A percentile compares a stretch with the other conserved stretches of the same genome.
Evolutionary conservation across 2,329 filamentous ascomycete species (phyloP).

Genomic region (Colletotrichum tofieldiae): DNA sequence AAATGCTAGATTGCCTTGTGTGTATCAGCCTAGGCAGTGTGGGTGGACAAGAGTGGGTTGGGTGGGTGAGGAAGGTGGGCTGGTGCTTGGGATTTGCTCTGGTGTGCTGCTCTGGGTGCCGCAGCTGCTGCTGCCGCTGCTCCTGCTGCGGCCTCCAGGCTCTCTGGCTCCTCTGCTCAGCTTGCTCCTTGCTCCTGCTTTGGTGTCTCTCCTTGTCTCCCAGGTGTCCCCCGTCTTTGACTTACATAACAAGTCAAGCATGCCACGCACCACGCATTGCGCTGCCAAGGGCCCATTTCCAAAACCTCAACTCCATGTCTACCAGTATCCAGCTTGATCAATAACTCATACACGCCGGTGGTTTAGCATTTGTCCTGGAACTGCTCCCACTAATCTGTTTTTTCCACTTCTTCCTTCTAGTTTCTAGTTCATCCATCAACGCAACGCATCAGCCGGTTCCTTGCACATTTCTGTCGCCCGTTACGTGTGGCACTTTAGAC

Average conservation of each 20-base stretch:
- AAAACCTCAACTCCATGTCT: slow-evolving; percentile 42
- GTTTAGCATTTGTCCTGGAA: slow-evolving; percentile 11
- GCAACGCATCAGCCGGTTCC: background rate
- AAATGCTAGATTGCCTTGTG: slow-evolving; percentile 20
- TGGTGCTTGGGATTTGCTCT: slow-evolving; percentile 22
- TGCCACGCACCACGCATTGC: slow-evolving; percentile 42
- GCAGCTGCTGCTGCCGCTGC: background rate
- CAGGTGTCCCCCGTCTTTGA: slow-evolving; percentile 39
- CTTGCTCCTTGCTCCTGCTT: slow-evolving; percentile 8
- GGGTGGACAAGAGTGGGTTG: slow-evolving; percentile 32
- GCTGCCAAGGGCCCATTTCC: slow-evolving; percentile 36
- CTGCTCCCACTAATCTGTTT: slow-evolving; percentile 16
- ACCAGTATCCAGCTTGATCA: slow-evolving; percentile 37
- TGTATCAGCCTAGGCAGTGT: slow-evolving; percentile 24
- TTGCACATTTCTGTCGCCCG: slow-evolving; percentile 10
- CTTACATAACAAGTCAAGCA: slow-evolving; percentile 44
- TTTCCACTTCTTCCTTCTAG: slow-evolving; percentile 26
- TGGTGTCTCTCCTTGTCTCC: slow-evolving; percentile 36
- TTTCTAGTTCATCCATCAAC: slow-evolving; percentile 18
- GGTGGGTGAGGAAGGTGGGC: slow-evolving; percentile 37
- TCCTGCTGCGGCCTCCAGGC: background rate
- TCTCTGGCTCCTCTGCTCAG: slow-evolving; percentile 3
- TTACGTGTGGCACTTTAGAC: slow-evolving; percentile 9
- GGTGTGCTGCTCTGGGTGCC: background rate
- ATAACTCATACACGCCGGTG: slow-evolving; percentile 33